Base-by-base conservation (phyloP, 2,329 filamentous ascomycete species). In the Fusarium hainanense region DNA sequence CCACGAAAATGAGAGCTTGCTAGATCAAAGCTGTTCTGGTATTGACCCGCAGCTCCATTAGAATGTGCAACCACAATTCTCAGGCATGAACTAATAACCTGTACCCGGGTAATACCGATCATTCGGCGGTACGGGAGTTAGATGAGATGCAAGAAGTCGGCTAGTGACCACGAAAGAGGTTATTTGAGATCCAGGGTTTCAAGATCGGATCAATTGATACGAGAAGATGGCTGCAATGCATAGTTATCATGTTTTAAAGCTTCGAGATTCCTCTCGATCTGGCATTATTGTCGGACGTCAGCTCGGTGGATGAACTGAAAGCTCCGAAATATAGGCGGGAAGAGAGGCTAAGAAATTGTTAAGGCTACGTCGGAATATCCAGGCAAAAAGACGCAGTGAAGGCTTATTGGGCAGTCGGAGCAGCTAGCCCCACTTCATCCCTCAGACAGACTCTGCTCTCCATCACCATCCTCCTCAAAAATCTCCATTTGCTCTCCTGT, bases 401-500 rank as follows among this genome's bases (percentile, higher is more conserved):
- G 64, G 30, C 28, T 79, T 75, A 81, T 81, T 82, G 79, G 80
- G 13, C 50, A 54, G 60, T 60, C 69, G 66, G 72, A 70, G 68
- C 72, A 79, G 73, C 73, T 77, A 55, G 76, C 72, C 78, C 81
- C 80, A 82, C 81, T 68, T 72, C 73, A 76, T 77, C 77, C 78
- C 79, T 82, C 79, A 80, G 73, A 75, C 78, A 79, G 79, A 79
- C 76, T 81, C 79, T 82, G 78, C 77, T 80, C 77, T 77, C 74
- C 78, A 77, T 79, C 76, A 75, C 77, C 76, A 76, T 78, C 77
- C 79, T 80, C 75, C 77, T 77, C 78, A 76, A 82, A 83, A 82
- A 81, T 76, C 80, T 82, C 79, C 80, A 82, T 80, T 80, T 80
- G 79, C 77, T 80, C 77, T 81, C 75, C 78, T 78, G 77, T 78